Evolutionary conservation across 2,329 filamentous ascomycete species (phyloP).

Genomic region (Fusarium torreyae): DNA sequence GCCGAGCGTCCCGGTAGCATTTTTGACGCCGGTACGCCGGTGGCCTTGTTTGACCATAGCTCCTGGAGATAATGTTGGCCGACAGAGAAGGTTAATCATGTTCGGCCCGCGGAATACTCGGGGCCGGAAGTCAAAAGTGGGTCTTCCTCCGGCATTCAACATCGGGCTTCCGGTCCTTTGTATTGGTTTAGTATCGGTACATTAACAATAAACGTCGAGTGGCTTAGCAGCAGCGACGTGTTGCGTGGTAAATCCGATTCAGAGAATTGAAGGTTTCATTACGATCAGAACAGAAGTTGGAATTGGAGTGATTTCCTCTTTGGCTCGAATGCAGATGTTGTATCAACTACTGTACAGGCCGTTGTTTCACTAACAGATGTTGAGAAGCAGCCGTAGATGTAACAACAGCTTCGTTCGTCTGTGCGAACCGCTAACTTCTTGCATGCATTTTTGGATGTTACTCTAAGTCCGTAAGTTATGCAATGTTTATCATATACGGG

Average conservation of each 20-base stretch:
- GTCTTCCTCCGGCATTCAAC: neutral
- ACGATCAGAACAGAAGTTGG: neutral
- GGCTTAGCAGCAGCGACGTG: neutral
- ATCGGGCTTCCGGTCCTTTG: slow-evolving; percentile 7
- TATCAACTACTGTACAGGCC: slow-evolving; percentile 3
- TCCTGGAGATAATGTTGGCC: neutral
- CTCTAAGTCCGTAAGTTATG: neutral
- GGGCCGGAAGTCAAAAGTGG: slow-evolving; percentile 11
- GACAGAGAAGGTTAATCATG: slow-evolving; percentile 5
- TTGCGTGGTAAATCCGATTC: neutral
- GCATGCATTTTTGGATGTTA: neutral
- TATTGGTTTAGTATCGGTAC: slow-evolving; percentile 8
- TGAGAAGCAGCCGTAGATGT: slow-evolving; percentile 4
- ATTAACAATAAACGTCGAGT: neutral
- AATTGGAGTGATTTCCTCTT: neutral
- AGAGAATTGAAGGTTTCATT: neutral
- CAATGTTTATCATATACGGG: neutral
- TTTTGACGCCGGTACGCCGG: neutral
- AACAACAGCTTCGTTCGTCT: neutral
- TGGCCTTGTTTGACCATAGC: neutral
- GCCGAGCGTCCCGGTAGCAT: slow-evolving; percentile 6
- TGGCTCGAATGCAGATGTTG: neutral
- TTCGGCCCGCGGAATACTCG: slow-evolving; percentile 10
- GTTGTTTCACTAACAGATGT: slow-evolving; percentile 19
- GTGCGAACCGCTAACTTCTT: neutral